These are phyloP conservation scores for Kappamyces sp. DNA, from an alignment of 192 early-diverging fungal genomes.

Conservation along the genomic window DNA sequence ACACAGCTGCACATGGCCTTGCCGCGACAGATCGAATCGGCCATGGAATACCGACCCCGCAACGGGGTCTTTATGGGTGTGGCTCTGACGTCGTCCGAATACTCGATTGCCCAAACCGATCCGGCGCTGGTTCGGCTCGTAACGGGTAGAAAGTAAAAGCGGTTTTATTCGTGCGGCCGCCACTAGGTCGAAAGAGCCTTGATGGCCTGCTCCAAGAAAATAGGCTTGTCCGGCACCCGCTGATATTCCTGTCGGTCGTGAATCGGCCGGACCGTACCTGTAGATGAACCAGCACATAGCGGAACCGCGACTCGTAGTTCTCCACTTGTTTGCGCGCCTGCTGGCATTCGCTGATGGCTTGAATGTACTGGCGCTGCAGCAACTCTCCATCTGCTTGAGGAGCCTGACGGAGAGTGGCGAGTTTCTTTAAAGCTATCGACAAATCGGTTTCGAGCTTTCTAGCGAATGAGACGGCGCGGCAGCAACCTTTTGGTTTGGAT, in stretches of 20 bases:
- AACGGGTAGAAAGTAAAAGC: slow-evolving; percentile 13
- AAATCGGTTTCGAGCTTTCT: not conserved
- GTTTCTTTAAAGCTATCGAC: not conserved
- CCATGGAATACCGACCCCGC: slow-evolving; percentile 36
- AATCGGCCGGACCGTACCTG: not conserved
- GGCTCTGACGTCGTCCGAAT: slow-evolving; percentile 34
- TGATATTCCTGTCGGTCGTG: not conserved
- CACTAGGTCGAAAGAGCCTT: slow-evolving; percentile 3
- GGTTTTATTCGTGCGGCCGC: not conserved
- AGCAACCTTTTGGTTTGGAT: slow-evolving; percentile 2
- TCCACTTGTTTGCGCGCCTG: not conserved
- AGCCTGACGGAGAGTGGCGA: not conserved
- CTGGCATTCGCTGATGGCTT: not conserved
- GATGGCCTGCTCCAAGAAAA: not conserved
- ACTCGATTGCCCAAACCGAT: slow-evolving; percentile 29
- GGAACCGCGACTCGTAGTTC: not conserved
- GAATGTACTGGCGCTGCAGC: not conserved
- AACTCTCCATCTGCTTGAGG: not conserved
- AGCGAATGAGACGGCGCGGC: not conserved
- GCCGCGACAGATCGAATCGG: slow-evolving; percentile 23
- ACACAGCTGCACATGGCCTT: slow-evolving; percentile 55
- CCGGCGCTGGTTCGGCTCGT: slow-evolving; percentile 26
- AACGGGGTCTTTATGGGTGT: slow-evolving; percentile 42
- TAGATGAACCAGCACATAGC: not conserved
- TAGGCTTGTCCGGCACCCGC: not conserved